Evolutionary conservation across 352 stramenopile species (phyloP).

Genomic region (Thalassiosira gravida): DNA sequence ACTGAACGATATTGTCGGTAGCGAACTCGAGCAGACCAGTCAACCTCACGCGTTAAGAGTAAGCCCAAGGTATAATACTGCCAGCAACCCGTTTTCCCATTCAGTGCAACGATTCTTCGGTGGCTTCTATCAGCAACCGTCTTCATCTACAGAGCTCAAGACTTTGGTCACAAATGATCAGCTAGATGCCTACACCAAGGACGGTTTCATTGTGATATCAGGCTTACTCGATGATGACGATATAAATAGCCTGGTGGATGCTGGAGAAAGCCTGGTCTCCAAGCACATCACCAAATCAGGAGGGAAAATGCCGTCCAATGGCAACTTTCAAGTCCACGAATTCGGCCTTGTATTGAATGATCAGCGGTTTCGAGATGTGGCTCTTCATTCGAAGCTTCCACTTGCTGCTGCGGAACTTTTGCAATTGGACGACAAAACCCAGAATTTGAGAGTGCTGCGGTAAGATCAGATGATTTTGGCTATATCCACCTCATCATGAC

Average conservation of each 20-base stretch:
- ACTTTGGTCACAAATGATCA: slow-evolving; percentile 2
- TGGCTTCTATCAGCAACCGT: neutral
- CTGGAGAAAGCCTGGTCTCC: slow-evolving; percentile 8
- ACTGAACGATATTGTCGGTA: neutral
- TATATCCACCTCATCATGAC: too few species aligned
- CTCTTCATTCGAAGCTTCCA: slow-evolving; percentile 28
- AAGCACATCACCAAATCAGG: slow-evolving; percentile 13
- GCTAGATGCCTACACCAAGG: slow-evolving; percentile 12
- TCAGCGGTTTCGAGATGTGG: slow-evolving; percentile 24
- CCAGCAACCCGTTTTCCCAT: neutral
- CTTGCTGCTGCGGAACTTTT: slow-evolving; percentile 18
- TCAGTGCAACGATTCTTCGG: neutral
- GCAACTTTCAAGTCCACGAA: slow-evolving; percentile 33
- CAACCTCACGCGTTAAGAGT: neutral
- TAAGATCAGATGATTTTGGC: slow-evolving; percentile 17
- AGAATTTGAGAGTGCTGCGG: slow-evolving; percentile 28
- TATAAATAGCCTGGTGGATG: slow-evolving; percentile 18
- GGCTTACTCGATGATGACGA: slow-evolving; percentile 17
- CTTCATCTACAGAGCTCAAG: neutral
- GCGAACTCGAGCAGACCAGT: neutral
- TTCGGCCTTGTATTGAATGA: slow-evolving; percentile 29
- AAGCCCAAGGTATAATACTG: too few species aligned
- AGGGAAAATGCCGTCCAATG: slow-evolving; percentile 4
- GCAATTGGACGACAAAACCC: slow-evolving; percentile 20
- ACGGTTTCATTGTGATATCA: slow-evolving; percentile 25